These are phyloP conservation scores for Suillus bovinus DNA, from an alignment of 768 basidiomycete species.

Conservation along the genomic window DNA sequence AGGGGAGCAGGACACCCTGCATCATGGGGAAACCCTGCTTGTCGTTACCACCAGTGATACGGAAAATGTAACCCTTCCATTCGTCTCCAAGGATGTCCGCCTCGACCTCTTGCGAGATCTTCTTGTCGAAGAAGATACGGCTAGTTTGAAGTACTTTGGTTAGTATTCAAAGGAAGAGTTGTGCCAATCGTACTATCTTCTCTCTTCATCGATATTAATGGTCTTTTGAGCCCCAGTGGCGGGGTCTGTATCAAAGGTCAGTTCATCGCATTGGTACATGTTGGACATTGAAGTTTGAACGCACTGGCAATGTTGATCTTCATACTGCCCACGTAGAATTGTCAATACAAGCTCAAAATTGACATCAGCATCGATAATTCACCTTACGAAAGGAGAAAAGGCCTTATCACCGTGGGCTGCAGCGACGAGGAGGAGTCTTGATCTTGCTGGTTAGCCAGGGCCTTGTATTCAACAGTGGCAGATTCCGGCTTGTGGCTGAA, in stretches of 20 bases:
- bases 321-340: slow-evolving; percentile 53
- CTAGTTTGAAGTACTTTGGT: slow-evolving; percentile 39
- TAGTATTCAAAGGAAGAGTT: background rate
- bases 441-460: slow-evolving; percentile 26
- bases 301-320: slow-evolving; percentile 97
- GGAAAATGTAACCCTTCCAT: slow-evolving; percentile 95
- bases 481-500: slow-evolving; percentile 26
- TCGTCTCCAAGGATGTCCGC: slow-evolving; percentile 91
- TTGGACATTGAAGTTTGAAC: slow-evolving; percentile 38
- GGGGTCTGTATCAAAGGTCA: slow-evolving; percentile 60
- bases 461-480: slow-evolving; percentile 35
- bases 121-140: slow-evolving; percentile 97
- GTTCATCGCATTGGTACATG: slow-evolving; percentile 13
- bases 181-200: slow-evolving; percentile 60
- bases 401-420: slow-evolving; percentile 45
- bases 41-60: slow-evolving; percentile 98
- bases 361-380: slow-evolving; percentile 7
- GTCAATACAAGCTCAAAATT: slow-evolving; percentile 2
- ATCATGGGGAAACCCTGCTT: slow-evolving; percentile 99
- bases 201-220: slow-evolving; percentile 92
- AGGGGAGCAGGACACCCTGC: slow-evolving; percentile 93
- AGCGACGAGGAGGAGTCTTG: slow-evolving; percentile 41
- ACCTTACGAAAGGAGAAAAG: slow-evolving; percentile 31
- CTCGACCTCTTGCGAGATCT: slow-evolving; percentile 92
- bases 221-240: slow-evolving; percentile 98